Evolutionary conservation across 129 eudicot species (phyloP).

Genomic region (Deinandra increscens): DNA sequence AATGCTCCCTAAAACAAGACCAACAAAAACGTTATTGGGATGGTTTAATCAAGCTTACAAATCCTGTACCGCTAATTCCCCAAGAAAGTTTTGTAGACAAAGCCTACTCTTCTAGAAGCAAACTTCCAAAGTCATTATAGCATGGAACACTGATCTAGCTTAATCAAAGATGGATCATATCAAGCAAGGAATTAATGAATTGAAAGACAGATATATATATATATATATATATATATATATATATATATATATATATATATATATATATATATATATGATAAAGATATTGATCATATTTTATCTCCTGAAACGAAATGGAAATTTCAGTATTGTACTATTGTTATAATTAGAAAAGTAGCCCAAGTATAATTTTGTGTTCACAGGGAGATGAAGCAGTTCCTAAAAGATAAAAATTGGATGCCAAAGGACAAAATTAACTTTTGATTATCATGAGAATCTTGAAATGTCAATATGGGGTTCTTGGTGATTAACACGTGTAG

Average conservation of each 20-base stretch:
- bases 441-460: constrained; percentile 36
- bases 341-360: constrained; percentile 78
- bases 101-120: constrained; percentile 43
- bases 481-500: constrained; percentile 47
- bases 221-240: too few relatives aligned
- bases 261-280: too few relatives aligned
- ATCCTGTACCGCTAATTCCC: constrained; percentile 39
- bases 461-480: constrained; percentile 17
- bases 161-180: constrained; percentile 71
- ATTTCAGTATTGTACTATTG: constrained; percentile 33
- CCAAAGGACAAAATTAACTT: constrained; percentile 55
- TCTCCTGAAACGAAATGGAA: too few relatives aligned
- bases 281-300: too few relatives aligned
- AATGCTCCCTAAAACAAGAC: too few relatives aligned
- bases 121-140: constrained; percentile 42
- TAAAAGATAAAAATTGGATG: constrained; percentile 52
- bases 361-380: background rate
- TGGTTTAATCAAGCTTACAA: constrained; percentile 48
- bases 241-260: too few relatives aligned
- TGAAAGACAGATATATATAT: constrained; percentile 3
- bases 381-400: constrained; percentile 32
- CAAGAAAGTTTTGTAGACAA: constrained; percentile 50
- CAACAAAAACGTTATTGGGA: too few relatives aligned
- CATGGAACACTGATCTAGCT: constrained; percentile 34
- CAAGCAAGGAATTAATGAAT: constrained; percentile 50